Base-by-base conservation (phyloP, 495 filamentous ascomycete species). In the Pyrenula massariospora region DNA sequence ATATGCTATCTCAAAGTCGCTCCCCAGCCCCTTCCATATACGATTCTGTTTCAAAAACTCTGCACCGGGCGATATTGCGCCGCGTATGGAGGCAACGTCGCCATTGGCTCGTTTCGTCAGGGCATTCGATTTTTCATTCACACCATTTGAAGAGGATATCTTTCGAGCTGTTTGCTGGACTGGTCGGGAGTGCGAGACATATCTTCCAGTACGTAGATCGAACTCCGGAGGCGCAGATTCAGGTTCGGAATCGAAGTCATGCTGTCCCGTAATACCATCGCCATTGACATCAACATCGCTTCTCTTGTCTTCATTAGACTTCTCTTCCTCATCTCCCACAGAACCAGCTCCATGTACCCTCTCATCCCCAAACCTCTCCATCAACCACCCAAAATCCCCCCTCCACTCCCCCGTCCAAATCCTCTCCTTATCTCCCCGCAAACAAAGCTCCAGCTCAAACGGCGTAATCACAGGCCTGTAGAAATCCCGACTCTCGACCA, bases 21-120 rank as follows among this genome's bases (percentile, higher is more conserved):
- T 94, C 0, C 93, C 94, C 24, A 99, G 68, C 0, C 93, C 93
- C 66, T 84, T 87, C 93, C 93, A 99, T 5, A 86, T 94, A 56
- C 93, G 70, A 62, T 91, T 86, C 11, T 84, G 86, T 48, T 83
- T 79, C 57, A 98, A 67, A 63, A 81, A 96, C 69, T 95, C 87
- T 2, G 94, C 93, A 0, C 87, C 93, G 2, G 94, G 94, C 22
- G 91, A 96, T n/a, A 85, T 73, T 0, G 88, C 78, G 3, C 87
- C 86, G 47, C 90, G 91, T 47, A 95, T 78, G 36, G 78, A 79
- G 1, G 87, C 85, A 47, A 98, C 54, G 59, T 92, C 87, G 12
- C 78, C 77, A 59, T 83, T 86, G 42, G 80, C 73, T 50, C 88
- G 77, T 60, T 78, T 73, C 0, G 80, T 73, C 31, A 92, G 67